Evolutionary conservation across 2,329 filamentous ascomycete genomes (phyloP), one percentile per base, ranked within the genome.

Genomic region (Chaetomiaceae sp.): DNA sequence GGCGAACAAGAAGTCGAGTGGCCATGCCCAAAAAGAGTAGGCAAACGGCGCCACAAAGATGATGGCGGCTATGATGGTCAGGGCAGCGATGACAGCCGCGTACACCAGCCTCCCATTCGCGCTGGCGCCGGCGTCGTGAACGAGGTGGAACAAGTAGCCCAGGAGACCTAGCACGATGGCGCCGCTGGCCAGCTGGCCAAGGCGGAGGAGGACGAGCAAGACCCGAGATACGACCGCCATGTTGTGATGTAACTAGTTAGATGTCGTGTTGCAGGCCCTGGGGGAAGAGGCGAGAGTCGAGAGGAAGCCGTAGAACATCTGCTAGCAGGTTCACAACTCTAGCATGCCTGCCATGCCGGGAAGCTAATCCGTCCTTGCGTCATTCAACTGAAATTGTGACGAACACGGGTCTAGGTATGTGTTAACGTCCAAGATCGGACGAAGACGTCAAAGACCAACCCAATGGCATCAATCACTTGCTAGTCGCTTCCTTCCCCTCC

Each of bases 1-100:
- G 27, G 57, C 56, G 11, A 61, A 33, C n/a, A 59, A 46, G 5
- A 56, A 47, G 27, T 61, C 59, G 7, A 61, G 5, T 1, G 53
- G 57, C 15, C 54, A 61, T 3, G 51, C 20, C 54, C 55, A 61
- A 20, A 57, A 56, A 1, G 54, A 36, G 20, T 51, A 59, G 3
- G 52, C 54, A 27, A 57, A 19, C 1, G 57, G 57, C 3, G 46
- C 38, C 15, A 59, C 53, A 14, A 57, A 47, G 6, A 56, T 11
- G 11, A 61, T 23, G 6, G 55, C 47, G 5, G 38, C 46, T 15
- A 61, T 3, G 25, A 59, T 59, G 23, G 51, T 59, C 29, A 61
- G 20, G n/a, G 31, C 40, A 7, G 55, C 59, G 11, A 56, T 42
- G 6, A 58, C 54, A 4, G 49, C 51, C 0, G 53, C 36, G 31